Conservation (phyloP, 116 monocot genomes). For the Cymodocea nodosa region DNA sequence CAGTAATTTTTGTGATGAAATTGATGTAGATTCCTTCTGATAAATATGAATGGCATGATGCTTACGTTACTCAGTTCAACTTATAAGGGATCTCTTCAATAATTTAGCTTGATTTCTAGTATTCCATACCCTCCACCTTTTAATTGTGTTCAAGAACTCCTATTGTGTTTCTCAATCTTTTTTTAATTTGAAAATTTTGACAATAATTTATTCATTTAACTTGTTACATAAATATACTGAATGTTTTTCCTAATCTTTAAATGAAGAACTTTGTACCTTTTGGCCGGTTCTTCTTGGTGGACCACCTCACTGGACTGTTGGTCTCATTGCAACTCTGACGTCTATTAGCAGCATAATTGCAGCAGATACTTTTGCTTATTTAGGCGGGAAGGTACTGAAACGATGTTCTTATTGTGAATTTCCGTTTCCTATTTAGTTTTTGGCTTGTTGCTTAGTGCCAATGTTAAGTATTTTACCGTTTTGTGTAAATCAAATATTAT, state of each 20-base stretch:
- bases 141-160: background rate
- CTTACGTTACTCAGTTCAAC: no score
- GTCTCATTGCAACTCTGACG: constrained; percentile 77
- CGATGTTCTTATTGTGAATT: background rate
- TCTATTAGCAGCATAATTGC: constrained; percentile 88
- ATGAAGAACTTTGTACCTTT: constrained; percentile 45
- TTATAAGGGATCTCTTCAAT: no score
- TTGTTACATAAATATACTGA: background rate
- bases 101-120: no score
- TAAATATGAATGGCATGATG: no score
- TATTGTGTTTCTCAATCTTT: background rate
- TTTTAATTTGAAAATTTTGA: background rate
- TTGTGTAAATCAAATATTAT: background rate
- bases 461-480: background rate
- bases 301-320: constrained; percentile 90
- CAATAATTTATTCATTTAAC: background rate
- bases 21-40: no score
- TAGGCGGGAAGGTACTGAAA: constrained; percentile 74
- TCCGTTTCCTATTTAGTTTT: background rate
- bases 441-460: background rate
- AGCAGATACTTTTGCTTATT: constrained; percentile 88
- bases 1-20: no score
- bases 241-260: background rate
- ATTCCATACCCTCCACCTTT: no score
- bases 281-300: constrained; percentile 93